Evolutionary conservation across 2,329 filamentous ascomycete genomes (phyloP).

Genomic region (Lasiodiplodia gonubiensis): DNA sequence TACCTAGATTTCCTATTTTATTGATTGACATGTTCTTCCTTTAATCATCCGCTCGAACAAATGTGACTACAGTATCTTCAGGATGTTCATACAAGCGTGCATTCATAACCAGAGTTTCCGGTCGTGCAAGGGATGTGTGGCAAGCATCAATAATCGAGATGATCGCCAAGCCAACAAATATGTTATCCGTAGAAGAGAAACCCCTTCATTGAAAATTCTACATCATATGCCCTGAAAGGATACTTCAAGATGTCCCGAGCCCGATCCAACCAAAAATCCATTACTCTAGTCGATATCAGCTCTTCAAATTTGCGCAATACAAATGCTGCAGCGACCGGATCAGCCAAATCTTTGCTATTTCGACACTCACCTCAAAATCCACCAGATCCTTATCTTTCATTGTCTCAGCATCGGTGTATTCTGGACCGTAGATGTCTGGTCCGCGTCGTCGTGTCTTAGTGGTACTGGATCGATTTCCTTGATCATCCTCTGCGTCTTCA

Average conservation of each 20-base stretch:
- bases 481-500: background rate
- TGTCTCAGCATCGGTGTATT: background rate
- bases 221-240: background rate
- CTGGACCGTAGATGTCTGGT: background rate
- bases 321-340: background rate
- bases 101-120: background rate
- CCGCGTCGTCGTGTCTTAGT: background rate
- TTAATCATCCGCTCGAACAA: background rate
- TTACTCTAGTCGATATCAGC: background rate
- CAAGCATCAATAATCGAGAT: background rate
- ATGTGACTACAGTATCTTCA: background rate
- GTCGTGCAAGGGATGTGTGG: background rate
- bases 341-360: background rate
- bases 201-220: background rate
- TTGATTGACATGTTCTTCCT: background rate
- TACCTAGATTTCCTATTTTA: background rate
- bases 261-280: background rate
- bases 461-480: background rate
- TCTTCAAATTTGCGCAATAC: background rate
- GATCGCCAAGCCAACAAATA: background rate
- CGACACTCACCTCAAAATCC: background rate
- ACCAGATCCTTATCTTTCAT: background rate
- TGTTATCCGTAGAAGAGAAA: background rate
- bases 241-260: background rate
- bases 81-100: background rate